Conservation (phyloP, 257 asterid species). For the Jaltomata sinuosa region DNA sequence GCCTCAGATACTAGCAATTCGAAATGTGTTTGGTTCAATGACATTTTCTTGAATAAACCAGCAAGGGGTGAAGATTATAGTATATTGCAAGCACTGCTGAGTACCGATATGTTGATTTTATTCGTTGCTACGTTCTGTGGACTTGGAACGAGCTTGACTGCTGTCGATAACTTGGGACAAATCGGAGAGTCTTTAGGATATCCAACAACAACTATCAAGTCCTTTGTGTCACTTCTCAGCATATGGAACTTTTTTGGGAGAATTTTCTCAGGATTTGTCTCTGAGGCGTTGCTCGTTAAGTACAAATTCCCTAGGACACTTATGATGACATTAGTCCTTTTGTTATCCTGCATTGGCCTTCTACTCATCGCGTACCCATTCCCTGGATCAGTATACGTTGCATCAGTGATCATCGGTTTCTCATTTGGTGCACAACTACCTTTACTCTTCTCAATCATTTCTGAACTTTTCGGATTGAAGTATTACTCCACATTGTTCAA, state of each 20-base stretch:
- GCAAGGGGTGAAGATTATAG: constrained; percentile 71
- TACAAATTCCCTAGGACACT: constrained; percentile 63
- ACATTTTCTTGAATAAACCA: constrained; percentile 45
- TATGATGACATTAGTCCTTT: constrained; percentile 62
- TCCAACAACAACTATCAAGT: constrained; percentile 48
- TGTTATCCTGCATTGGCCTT: constrained; percentile 49
- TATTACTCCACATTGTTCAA: constrained; percentile 64
- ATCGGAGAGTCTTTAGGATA: constrained; percentile 70
- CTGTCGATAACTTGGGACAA: constrained; percentile 72
- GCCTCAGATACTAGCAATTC: not conserved
- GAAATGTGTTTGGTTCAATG: constrained; percentile 13
- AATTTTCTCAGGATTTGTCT: constrained; percentile 65
- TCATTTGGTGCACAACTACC: constrained; percentile 76
- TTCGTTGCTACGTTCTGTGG: constrained; percentile 70
- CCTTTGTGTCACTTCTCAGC: constrained; percentile 63
- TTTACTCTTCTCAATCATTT: constrained; percentile 44
- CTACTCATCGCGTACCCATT: constrained; percentile 63
- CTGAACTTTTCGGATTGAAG: constrained; percentile 68
- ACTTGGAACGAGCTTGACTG: constrained; percentile 63
- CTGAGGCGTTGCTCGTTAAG: constrained; percentile 35
- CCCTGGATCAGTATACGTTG: constrained; percentile 49
- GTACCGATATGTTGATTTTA: constrained; percentile 48
- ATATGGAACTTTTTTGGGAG: constrained; percentile 83
- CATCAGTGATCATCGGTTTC: constrained; percentile 66
- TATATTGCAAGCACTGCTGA: constrained; percentile 56